These are phyloP conservation scores for Mollisia scopiformis DNA, from an alignment of 2,329 filamentous ascomycete genomes.

Conservation along the genomic window DNA sequence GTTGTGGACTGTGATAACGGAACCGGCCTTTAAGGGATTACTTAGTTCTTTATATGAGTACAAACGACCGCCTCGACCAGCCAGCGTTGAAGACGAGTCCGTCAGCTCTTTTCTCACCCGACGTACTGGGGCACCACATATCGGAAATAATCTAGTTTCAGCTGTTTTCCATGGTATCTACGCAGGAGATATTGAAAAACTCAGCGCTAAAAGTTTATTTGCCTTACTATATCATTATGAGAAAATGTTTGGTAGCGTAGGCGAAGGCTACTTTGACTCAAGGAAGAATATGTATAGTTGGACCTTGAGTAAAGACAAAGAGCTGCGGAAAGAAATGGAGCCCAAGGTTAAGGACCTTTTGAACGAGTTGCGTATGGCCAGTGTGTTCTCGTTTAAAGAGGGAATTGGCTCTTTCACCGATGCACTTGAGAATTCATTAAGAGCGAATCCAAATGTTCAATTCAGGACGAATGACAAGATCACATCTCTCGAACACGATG, in stretches of 20 bases:
- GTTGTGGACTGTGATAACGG: constrained; percentile 43
- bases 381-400: constrained; percentile 51
- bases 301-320: neutral
- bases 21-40: constrained; percentile 58
- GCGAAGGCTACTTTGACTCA: constrained; percentile 1
- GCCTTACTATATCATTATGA: constrained; percentile 30
- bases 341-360: constrained; percentile 16
- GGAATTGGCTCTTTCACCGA: constrained; percentile 67
- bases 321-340: constrained; percentile 9
- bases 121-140: constrained; percentile 50
- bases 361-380: constrained; percentile 33
- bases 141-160: constrained; percentile 75
- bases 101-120: constrained; percentile 68
- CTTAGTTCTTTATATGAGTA: constrained; percentile 34
- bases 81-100: constrained; percentile 63
- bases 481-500: constrained; percentile 46
- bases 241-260: constrained; percentile 19
- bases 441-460: constrained; percentile 57
- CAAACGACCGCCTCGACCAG: constrained; percentile 36
- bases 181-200: constrained; percentile 81
- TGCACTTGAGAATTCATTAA: constrained; percentile 55
- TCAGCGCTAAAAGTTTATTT: constrained; percentile 70
- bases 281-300: neutral
- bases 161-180: constrained; percentile 86
- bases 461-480: constrained; percentile 56